Evolutionary conservation across 129 eudicot species (phyloP).

Genomic region (Flaveria sonorensis): DNA sequence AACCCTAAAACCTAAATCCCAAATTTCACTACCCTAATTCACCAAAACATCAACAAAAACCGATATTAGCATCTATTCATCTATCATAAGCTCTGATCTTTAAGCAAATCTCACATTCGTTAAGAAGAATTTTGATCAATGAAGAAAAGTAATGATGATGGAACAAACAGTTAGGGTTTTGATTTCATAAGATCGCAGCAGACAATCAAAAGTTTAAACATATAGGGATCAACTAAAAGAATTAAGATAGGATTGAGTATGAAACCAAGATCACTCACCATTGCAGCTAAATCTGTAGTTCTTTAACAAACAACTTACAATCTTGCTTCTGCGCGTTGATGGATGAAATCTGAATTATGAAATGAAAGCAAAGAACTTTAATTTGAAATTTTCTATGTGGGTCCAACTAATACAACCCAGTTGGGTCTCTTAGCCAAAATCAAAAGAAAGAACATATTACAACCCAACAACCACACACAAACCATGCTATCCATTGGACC

Average conservation of each 20-base stretch:
- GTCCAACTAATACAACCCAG: background rate
- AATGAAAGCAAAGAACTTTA: background rate
- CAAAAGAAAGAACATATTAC: too few relatives aligned
- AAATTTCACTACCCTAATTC: background rate
- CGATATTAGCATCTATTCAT: background rate
- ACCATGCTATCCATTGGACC: too few relatives aligned
- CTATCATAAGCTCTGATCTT: background rate
- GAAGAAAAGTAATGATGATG: background rate
- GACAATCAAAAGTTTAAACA: background rate
- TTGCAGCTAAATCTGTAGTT: slow-evolving; percentile 20
- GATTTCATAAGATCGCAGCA: slow-evolving; percentile 3
- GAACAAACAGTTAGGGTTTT: slow-evolving; percentile 1
- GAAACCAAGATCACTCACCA: slow-evolving; percentile 21
- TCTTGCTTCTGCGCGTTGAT: slow-evolving; percentile 5
- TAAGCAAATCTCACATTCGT: background rate
- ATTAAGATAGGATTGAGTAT: slow-evolving; percentile 13
- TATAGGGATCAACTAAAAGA: background rate
- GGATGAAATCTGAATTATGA: background rate
- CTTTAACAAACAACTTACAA: background rate
- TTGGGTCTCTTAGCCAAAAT: too few relatives aligned
- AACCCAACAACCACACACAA: too few relatives aligned
- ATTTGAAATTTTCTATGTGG: background rate
- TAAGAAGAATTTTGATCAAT: background rate
- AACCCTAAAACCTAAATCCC: slow-evolving; percentile 6
- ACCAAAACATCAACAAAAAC: background rate